Evolutionary conservation across 306 rosid species (phyloP).

Genomic region (Echinosophora koreensis): DNA sequence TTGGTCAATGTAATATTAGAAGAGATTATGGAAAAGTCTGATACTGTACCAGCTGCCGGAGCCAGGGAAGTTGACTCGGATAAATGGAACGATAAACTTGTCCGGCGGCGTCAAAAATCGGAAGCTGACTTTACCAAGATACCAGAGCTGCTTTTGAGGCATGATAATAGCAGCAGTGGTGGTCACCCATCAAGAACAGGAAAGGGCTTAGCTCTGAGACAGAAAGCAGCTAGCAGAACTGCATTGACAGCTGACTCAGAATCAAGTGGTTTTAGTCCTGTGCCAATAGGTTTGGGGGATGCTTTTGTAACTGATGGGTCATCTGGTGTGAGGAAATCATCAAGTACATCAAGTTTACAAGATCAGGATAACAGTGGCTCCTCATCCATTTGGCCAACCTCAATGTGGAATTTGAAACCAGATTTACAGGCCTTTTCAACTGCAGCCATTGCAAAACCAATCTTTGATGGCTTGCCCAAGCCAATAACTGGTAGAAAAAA

Average conservation of each 20-base stretch:
- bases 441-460: constrained; percentile 70
- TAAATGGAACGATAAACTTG: constrained; percentile 60
- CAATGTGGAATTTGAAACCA: constrained; percentile 79
- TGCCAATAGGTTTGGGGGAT: constrained; percentile 57
- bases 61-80: constrained; percentile 52
- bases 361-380: constrained; percentile 65
- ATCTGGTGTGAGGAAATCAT: constrained; percentile 79
- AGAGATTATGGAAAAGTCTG: constrained; percentile 61
- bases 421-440: constrained; percentile 75
- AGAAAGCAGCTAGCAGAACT: constrained; percentile 58
- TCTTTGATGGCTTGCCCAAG: constrained; percentile 86
- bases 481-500: constrained; percentile 69
- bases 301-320: constrained; percentile 53
- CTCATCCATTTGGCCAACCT: constrained; percentile 70
- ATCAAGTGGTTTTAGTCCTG: constrained; percentile 52
- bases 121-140: constrained; percentile 65
- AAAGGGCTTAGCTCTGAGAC: constrained; percentile 78
- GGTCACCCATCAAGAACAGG: constrained; percentile 71
- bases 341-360: constrained; percentile 83
- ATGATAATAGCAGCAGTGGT: constrained; percentile 55
- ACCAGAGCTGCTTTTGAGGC: constrained; percentile 73
- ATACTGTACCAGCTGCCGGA: constrained; percentile 34
- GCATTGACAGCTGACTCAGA: constrained; percentile 57
- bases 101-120: constrained; percentile 75
- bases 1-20: constrained; percentile 60